Evolutionary conservation across 305 asterid species (phyloP), one percentile per base, ranked within the genome.

Genomic region (Fraxinus latifolia): DNA sequence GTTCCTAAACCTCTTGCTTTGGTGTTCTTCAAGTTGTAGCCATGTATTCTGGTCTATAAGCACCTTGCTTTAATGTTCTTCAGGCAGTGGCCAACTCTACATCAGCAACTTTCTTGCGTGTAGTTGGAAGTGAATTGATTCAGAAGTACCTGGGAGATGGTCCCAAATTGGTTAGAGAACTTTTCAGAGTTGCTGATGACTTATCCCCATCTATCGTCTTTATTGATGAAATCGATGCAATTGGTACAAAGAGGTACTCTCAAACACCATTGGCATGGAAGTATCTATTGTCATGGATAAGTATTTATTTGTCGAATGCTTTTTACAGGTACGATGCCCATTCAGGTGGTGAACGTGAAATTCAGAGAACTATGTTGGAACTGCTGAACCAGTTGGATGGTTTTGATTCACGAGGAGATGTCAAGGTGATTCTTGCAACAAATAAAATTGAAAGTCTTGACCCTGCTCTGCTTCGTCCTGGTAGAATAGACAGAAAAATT

Each of bases 41-140:
- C 65, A 53, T n/a, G 25, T n/a, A n/a, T 53, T 53, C 65, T 53
- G 25, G 65, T 53, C 65, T 53, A 53, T 53, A 53, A 53, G 25
- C 58, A 44, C 60, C 82, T 75, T 82, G 81, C 42, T 70, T 12
- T 85, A 67, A 81, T 27, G 82, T 78, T 72, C 31, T 91, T 79
- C 92, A 95, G 97, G 97, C 98, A 4, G 97, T 93, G 17, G 98
- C 98, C 79, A 95, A 95, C 84, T 95, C 98, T 53, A 95, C 97
- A 34, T 93, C 98, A 2, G 97, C 98, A 80, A 95, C 98, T 76
- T 95, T 95, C 90, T 87, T 95, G 87, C 97, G 97, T 83, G 98
- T 95, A 80, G 97, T 95, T 79, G 98, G 98, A 72, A 92, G 97
- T 89, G 98, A 95, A 81, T 86, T 95, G 83, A 95, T 95, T 81